Base-by-base conservation (phyloP, 2,329 filamentous ascomycete species). In the Colletotrichum tropicale region DNA sequence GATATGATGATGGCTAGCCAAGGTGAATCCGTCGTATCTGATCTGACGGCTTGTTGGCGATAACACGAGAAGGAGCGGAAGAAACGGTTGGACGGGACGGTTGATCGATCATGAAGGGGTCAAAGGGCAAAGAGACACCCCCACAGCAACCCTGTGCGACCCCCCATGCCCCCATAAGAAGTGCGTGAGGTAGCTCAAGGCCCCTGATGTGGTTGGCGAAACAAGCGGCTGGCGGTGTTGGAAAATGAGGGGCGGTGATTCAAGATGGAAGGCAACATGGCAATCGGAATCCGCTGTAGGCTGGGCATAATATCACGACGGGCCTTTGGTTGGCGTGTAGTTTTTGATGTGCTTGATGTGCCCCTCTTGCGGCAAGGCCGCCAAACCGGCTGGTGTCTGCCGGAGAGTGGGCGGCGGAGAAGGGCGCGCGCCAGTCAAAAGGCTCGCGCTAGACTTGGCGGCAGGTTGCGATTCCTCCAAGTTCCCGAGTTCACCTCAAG, bases 361-460 rank as follows among this genome's bases (percentile, higher is more conserved):
- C n/a, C 43, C 43, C 43, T 48, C 43, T 48, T 48, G 8, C 64
- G 69, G 55, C 73, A 64, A 75, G 43, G 64, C 64, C 73, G 73
- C 61, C 71, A 75, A 75, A 76, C 66, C 74, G 71, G 74, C 71
- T 75, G 70, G 58, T 62, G 48, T 66, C 71, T 76, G 70, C 74
- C 71, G 73, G 70, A 21, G 58, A 75, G 73, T 75, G 70, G 70
- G 58, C 64, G 64, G 38, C 64, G 62, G 73, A 55, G 64, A 67
- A 21, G 43, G 9, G 62, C 60, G 60, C 65, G 52, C 60, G 34
- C 74, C 74, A 74, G 65, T 75, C 28, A 76, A n/a, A 66, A 34
- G 36, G 6, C 48, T 26, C 60, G 70, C 71, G 60, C 36, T 30
- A 62, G 52, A 26, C 52, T 66, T 75, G 66, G 70, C 74, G 60